Conservation (phyloP, 164 flowering plant genomes). For the Piper betle region DNA sequence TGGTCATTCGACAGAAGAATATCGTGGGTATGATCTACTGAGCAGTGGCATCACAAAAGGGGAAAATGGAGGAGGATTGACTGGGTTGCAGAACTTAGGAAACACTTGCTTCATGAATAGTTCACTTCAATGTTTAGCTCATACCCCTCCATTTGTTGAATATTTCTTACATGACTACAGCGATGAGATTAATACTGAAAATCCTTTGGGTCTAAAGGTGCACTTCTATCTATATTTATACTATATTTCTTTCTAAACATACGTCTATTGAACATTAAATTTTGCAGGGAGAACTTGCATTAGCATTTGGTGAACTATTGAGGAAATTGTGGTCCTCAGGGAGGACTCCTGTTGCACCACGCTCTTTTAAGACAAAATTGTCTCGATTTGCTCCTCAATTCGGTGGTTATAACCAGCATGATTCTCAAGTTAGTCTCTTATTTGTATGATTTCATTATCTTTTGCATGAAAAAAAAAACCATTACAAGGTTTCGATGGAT, state of each 20-base stretch:
- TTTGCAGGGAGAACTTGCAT: conserved; percentile 88
- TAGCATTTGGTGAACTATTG: conserved; percentile 95
- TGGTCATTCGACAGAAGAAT: conserved; percentile 27
- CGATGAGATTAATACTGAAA: conserved; percentile 70
- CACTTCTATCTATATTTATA: not conserved
- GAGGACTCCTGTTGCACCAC: conserved; percentile 72
- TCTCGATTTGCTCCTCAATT: conserved; percentile 97
- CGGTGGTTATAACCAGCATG: conserved; percentile 98
- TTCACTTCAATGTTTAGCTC: conserved; percentile 66
- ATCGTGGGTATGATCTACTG: conserved; percentile 27
- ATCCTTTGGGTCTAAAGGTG: conserved; percentile 94
- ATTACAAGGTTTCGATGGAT: no score
- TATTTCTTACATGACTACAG: conserved; percentile 77
- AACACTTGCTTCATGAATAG: conserved; percentile 57
- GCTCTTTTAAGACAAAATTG: conserved; percentile 82
- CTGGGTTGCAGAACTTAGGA: conserved; percentile 91
- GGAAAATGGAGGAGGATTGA: conserved; percentile 60
- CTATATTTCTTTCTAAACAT: no score
- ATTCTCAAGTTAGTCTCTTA: conserved; percentile 70
- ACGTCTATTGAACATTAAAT: not conserved
- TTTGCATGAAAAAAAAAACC: no score
- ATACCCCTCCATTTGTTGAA: conserved; percentile 73
- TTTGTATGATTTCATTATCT: no score
- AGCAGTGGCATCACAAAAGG: conserved; percentile 20
- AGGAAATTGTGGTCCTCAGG: conserved; percentile 93